These are phyloP conservation scores for Arthrobotrys sphaeroides DNA, from an alignment of 2,329 filamentous ascomycete genomes.

Conservation along the genomic window DNA sequence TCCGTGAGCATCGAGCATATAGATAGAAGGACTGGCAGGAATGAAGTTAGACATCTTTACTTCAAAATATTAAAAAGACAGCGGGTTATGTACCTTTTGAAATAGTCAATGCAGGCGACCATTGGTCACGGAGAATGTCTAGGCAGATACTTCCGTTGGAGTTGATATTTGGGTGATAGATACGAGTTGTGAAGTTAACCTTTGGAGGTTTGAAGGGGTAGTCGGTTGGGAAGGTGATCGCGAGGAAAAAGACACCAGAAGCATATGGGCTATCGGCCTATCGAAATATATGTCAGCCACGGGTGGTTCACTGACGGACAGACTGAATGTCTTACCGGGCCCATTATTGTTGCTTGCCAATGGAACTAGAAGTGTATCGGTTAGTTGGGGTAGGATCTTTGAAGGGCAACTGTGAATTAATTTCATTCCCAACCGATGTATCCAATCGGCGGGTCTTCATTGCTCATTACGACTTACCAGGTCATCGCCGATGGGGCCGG, in stretches of 20 bases:
- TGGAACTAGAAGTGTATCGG: constrained; percentile 76
- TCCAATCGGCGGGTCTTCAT: background rate
- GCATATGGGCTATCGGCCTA: constrained; percentile 97
- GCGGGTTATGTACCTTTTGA: constrained; percentile 80
- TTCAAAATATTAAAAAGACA: constrained; percentile 25
- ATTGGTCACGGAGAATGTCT: constrained; percentile 98
- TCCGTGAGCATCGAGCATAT: constrained; percentile 99
- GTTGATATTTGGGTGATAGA: constrained; percentile 99
- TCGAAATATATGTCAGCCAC: constrained; percentile 58
- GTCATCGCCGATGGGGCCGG: constrained; percentile 95
- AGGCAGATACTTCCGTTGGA: constrained; percentile 99
- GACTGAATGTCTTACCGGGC: constrained; percentile 72
- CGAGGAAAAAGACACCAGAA: constrained; percentile 97
- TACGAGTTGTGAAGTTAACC: constrained; percentile 99
- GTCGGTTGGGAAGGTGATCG: constrained; percentile 99
- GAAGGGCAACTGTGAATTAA: background rate
- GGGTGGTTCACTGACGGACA: background rate
- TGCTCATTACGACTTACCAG: constrained; percentile 74
- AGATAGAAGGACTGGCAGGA: constrained; percentile 80
- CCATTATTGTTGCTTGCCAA: constrained; percentile 99
- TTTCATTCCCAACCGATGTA: background rate
- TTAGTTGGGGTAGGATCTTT: constrained; percentile 56
- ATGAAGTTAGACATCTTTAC: constrained; percentile 2
- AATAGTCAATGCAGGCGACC: constrained; percentile 97
- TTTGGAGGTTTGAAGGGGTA: constrained; percentile 99